A percentile compares a stretch with the other conserved stretches of the same genome.
Evolutionary conservation across 139 green algal species (phyloP).

Genomic region (Mesostigma viride): DNA sequence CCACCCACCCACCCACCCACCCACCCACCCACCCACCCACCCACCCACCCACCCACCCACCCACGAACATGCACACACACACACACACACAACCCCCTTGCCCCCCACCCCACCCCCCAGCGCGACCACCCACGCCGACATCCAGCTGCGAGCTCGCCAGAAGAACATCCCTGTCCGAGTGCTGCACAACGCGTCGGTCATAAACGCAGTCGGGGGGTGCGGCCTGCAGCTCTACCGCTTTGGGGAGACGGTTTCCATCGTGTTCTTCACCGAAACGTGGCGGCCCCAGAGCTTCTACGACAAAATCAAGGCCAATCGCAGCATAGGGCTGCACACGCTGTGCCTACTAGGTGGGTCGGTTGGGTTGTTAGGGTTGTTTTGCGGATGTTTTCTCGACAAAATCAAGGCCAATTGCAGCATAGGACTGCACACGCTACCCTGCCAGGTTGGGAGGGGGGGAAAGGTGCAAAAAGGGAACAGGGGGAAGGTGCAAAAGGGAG

Average conservation of each 20-base stretch:
- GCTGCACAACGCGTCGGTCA: conserved; percentile 93
- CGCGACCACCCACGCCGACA: conserved; percentile 90
- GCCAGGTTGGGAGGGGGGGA: conserved; percentile 58
- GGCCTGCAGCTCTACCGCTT: conserved; percentile 93
- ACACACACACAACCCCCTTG: no score
- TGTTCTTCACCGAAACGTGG: conserved; percentile 97
- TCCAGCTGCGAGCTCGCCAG: conserved; percentile 69
- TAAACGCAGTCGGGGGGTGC: conserved; percentile 81
- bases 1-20: no score
- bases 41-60: no score
- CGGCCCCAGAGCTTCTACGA: conserved; percentile 79
- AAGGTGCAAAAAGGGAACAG: no score
- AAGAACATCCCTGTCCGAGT: conserved; percentile 60
- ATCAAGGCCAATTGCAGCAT: conserved; percentile 32
- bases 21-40: no score
- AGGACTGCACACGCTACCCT: conserved; percentile 87
- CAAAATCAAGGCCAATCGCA: conserved; percentile 32
- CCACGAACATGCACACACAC: no score
- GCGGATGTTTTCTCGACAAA: conserved; percentile 66
- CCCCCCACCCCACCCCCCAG: no score
- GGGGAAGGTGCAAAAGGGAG: no score
- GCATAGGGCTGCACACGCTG: conserved; percentile 82
- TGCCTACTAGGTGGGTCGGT: conserved; percentile 64
- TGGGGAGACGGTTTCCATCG: conserved; percentile 84
- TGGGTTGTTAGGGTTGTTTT: no score